These are phyloP conservation scores for Castanea mollissima DNA, from an alignment of 306 rosid genomes.

Conservation along the genomic window DNA sequence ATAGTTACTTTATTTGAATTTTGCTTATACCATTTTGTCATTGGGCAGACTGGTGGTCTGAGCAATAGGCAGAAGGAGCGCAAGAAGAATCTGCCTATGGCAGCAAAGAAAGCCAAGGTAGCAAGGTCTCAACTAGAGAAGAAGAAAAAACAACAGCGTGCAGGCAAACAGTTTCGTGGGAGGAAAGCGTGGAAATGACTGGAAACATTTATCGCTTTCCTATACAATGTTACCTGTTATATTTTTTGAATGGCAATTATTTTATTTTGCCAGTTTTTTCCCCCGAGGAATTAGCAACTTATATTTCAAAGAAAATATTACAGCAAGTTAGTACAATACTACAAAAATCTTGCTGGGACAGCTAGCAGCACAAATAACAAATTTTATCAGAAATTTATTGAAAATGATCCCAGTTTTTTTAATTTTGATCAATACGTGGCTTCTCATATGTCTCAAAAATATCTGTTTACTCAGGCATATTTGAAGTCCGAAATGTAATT, in stretches of 20 bases:
- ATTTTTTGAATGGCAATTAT: no score
- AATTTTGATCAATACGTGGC: no score
- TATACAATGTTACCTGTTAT: background rate
- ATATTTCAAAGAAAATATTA: no score
- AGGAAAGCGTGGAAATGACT: constrained; percentile 72
- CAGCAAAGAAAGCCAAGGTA: constrained; percentile 61
- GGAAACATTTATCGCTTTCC: no score
- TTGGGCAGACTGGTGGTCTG: constrained; percentile 74
- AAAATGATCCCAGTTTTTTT: no score
- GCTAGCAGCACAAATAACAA: no score
- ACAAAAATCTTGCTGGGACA: no score
- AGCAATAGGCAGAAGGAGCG: constrained; percentile 87
- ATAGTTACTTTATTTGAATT: background rate
- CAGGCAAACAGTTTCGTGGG: constrained; percentile 78
- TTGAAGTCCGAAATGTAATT: background rate
- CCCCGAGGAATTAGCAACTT: no score
- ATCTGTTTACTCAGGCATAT: background rate
- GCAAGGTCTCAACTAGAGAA: constrained; percentile 47
- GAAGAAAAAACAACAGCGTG: constrained; percentile 44
- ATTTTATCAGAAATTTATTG: no score
- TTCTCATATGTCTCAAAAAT: no score
- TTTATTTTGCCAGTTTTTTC: no score
- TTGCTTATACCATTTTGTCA: background rate
- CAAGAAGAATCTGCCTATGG: constrained; percentile 76
- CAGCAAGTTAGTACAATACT: no score